Percentiles rank a stretch among this genome's conserved stretches.
These are phyloP conservation scores for Penicillium silybi DNA, from an alignment of 495 filamentous ascomycete genomes.

Conservation along the genomic window DNA sequence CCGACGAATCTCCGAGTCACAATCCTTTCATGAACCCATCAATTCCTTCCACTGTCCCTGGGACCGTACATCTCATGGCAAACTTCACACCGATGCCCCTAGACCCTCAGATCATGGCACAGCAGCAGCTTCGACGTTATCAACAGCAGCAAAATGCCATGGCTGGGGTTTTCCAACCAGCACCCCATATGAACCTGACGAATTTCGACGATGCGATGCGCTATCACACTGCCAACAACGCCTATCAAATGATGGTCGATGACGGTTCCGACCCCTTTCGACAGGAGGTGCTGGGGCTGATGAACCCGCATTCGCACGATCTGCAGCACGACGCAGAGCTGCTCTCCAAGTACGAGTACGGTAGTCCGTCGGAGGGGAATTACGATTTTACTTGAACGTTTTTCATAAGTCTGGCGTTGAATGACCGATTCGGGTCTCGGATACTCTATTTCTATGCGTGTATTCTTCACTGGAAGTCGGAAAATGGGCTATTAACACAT, in stretches of 20 bases:
- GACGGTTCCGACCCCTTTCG: slow-evolving; percentile 40
- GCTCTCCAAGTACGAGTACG: slow-evolving; percentile 42
- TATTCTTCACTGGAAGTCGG: slow-evolving; percentile 1
- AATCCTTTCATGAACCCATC: slow-evolving; percentile 34
- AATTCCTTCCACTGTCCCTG: slow-evolving; percentile 25
- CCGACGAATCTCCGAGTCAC: slow-evolving; percentile 26
- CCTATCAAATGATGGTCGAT: slow-evolving; percentile 46
- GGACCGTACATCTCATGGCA: slow-evolving; percentile 33
- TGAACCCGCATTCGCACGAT: slow-evolving; percentile 39
- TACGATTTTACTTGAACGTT: slow-evolving; percentile 31
- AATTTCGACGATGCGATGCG: slow-evolving; percentile 42
- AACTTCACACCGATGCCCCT: slow-evolving; percentile 41
- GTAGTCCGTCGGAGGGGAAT: slow-evolving; percentile 37
- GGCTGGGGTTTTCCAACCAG: slow-evolving; percentile 31
- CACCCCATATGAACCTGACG: slow-evolving; percentile 26
- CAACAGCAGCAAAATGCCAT: slow-evolving; percentile 37
- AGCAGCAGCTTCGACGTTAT: slow-evolving; percentile 33
- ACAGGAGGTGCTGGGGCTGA: slow-evolving; percentile 38
- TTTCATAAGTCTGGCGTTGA: slow-evolving; percentile 6
- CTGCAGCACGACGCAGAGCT: slow-evolving; percentile 43
- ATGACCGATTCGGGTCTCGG: not conserved
- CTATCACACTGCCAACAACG: slow-evolving; percentile 34
- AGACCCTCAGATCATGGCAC: slow-evolving; percentile 45
- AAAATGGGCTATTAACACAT: not conserved
- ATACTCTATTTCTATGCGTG: slow-evolving; percentile 7